Conservation (phyloP, 2,329 filamentous ascomycete genomes). For the Apiospora rasikravindrae region DNA sequence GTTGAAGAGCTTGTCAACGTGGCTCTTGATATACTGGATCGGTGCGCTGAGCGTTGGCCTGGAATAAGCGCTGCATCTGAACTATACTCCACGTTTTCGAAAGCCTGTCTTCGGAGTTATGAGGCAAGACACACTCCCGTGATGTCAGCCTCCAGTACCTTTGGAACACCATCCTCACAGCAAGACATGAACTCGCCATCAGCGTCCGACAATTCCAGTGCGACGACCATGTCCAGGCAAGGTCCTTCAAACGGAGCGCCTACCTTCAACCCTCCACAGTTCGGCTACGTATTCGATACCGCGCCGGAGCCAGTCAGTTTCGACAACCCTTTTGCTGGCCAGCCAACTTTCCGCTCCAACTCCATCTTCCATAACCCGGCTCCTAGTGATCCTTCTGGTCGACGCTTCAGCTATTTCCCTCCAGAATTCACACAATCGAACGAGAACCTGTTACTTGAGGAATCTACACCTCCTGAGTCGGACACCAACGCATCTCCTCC, state of each 20-base stretch:
- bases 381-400: constrained; percentile 57
- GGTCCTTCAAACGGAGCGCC: constrained; percentile 38
- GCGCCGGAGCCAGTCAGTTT: constrained; percentile 57
- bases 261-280: constrained; percentile 57
- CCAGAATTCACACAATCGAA: constrained; percentile 54
- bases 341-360: constrained; percentile 67
- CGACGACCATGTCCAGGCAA: constrained; percentile 39
- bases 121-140: constrained; percentile 59
- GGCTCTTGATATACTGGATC: constrained; percentile 78
- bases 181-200: constrained; percentile 55
- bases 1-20: constrained; percentile 76
- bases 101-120: constrained; percentile 87
- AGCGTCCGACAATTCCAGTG: constrained; percentile 45
- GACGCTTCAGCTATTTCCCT: constrained; percentile 68
- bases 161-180: constrained; percentile 54
- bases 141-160: constrained; percentile 39
- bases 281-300: constrained; percentile 64
- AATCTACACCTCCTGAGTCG: constrained; percentile 37
- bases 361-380: constrained; percentile 69
- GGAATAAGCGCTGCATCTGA: constrained; percentile 84
- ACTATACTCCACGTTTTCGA: constrained; percentile 84
- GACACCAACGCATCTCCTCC: constrained; percentile 37
- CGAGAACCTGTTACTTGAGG: constrained; percentile 38
- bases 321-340: constrained; percentile 49
- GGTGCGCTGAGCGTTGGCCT: constrained; percentile 88